Conservation (phyloP, 1,284 basidiomycete species). For the Singerocomus rubriflavus region DNA sequence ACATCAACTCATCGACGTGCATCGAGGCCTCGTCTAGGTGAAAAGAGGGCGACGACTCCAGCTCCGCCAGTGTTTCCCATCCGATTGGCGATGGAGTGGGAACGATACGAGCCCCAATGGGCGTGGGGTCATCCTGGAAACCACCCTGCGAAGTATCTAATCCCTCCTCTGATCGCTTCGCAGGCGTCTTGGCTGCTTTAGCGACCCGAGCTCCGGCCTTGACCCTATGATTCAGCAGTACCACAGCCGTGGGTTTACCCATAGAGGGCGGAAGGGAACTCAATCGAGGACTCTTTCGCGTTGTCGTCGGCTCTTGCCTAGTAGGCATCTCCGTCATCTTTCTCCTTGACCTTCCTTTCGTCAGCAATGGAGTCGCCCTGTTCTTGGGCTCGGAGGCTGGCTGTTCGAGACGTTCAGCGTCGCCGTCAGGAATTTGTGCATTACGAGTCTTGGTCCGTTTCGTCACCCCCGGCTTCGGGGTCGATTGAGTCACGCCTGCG, state of each 20-base stretch:
- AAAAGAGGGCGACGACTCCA: conserved; percentile 22
- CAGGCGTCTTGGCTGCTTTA: conserved; percentile 14
- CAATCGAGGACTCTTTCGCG: conserved; percentile 16
- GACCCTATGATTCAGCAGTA: not conserved
- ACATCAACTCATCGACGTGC: conserved; percentile 38
- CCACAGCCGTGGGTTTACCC: conserved; percentile 9
- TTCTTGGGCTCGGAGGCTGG: conserved; percentile 1
- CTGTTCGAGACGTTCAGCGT: conserved; percentile 14
- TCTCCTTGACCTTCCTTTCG: conserved; percentile 4
- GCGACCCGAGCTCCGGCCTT: not conserved
- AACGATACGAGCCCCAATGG: not conserved
- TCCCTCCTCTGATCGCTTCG: conserved; percentile 7
- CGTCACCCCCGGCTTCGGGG: conserved; percentile 29
- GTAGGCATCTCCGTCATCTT: not conserved
- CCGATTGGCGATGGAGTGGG: conserved; percentile 14
- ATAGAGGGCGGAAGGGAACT: conserved; percentile 6
- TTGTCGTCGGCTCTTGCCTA: conserved; percentile 11
- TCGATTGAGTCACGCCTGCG: conserved; percentile 10
- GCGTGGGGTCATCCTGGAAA: not conserved
- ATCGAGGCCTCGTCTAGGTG: conserved; percentile 19
- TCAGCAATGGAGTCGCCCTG: conserved; percentile 1
- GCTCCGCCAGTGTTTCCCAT: conserved; percentile 28
- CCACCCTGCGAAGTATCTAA: not conserved
- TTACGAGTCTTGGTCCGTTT: conserved; percentile 38
- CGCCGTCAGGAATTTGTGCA: conserved; percentile 27